A percentile compares a stretch with the other conserved stretches of the same genome.
These are phyloP conservation scores for Solanum ossicruentum DNA, from an alignment of 257 asterid species.

Conservation along the genomic window DNA sequence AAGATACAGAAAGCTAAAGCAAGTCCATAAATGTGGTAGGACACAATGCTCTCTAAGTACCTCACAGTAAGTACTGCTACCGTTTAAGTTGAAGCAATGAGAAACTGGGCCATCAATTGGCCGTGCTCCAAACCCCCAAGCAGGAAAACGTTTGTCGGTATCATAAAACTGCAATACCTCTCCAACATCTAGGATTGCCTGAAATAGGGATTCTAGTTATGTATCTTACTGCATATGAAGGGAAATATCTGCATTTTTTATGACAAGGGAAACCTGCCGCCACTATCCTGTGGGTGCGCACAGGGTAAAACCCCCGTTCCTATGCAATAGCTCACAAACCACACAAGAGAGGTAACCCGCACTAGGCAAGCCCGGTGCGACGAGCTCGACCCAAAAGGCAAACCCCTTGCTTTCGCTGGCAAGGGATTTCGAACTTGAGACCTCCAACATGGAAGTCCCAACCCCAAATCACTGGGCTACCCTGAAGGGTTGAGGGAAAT, in stretches of 20 bases:
- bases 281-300: too few species aligned
- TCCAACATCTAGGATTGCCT: conserved; percentile 89
- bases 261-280: too few species aligned
- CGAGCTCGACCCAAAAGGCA: too few species aligned
- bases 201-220: conserved; percentile 14
- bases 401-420: too few species aligned
- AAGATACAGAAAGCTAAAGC: not conserved
- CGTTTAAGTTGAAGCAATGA: conserved; percentile 93
- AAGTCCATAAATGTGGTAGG: not conserved
- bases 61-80: conserved; percentile 83
- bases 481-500: not conserved
- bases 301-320: too few species aligned
- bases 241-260: not conserved
- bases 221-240: conserved; percentile 1
- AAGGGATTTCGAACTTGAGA: too few species aligned
- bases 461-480: too few species aligned
- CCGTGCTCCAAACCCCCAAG: conserved; percentile 99
- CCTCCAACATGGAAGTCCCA: too few species aligned
- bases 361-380: too few species aligned
- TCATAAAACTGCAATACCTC: conserved; percentile 89
- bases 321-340: too few species aligned
- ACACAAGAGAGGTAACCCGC: too few species aligned
- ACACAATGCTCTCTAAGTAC: conserved; percentile 15
- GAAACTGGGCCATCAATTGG: conserved; percentile 98
- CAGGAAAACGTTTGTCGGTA: conserved; percentile 76